Percentiles rank a stretch among this genome's conserved stretches.
Conservation (phyloP, 1,284 basidiomycete genomes). For the Ceratobasidium sp. region DNA sequence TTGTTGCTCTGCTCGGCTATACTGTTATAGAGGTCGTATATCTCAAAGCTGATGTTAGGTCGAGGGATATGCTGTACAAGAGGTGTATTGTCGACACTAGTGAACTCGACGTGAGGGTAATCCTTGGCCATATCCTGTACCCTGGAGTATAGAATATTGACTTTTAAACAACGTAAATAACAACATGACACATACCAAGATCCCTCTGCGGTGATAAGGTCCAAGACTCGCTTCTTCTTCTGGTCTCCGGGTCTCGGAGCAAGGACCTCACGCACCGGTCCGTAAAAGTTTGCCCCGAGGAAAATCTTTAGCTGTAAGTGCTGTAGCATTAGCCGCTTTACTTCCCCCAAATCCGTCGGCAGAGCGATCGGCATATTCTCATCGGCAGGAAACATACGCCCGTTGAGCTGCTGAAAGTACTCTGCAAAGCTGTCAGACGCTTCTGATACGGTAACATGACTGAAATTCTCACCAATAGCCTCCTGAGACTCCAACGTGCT, state of each 20-base stretch:
- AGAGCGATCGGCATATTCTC: slow-evolving; percentile 37
- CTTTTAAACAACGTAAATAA: no score
- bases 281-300: slow-evolving; percentile 31
- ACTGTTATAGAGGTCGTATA: slow-evolving; percentile 29
- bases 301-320: slow-evolving; percentile 40
- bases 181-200: slow-evolving; percentile 11
- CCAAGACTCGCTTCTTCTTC: slow-evolving; percentile 32
- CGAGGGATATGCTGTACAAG: slow-evolving; percentile 13
- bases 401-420: slow-evolving; percentile 42
- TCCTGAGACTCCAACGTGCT: slow-evolving; percentile 35
- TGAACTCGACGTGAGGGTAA: slow-evolving; percentile 22
- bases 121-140: slow-evolving; percentile 35
- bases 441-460: not conserved
- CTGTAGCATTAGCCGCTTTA: slow-evolving; percentile 33
- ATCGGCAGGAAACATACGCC: slow-evolving; percentile 37
- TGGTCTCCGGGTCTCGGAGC: not conserved
- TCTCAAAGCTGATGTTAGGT: slow-evolving; percentile 28
- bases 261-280: slow-evolving; percentile 28
- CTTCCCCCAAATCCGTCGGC: slow-evolving; percentile 22
- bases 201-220: slow-evolving; percentile 37
- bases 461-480: slow-evolving; percentile 16
- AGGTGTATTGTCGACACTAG: slow-evolving; percentile 23
- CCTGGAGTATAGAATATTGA: not conserved
- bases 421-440: not conserved
- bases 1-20: slow-evolving; percentile 6